Percentiles rank a stretch among this genome's conserved stretches.
phyloP scores from a whole-genome alignment of 2,329 filamentous ascomycete species.

The Chaetothyriales sp. region DNA sequence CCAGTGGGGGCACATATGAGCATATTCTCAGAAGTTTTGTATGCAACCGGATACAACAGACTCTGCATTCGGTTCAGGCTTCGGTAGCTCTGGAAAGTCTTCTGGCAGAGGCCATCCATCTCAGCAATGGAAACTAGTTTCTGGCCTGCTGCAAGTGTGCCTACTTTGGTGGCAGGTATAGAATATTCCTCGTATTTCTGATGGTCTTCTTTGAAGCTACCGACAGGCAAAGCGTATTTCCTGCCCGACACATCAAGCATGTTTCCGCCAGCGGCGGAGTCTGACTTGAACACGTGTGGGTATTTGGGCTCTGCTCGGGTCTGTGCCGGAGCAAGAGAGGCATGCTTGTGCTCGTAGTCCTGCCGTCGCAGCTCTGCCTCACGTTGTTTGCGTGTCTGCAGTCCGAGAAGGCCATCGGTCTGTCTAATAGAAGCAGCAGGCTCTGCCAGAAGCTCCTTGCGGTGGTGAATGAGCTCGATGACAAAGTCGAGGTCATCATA shows the following conservation, averaged over 20 bases:
- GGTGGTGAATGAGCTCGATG: constrained; percentile 70
- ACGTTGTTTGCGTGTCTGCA: constrained; percentile 63
- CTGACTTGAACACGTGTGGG: constrained; percentile 72
- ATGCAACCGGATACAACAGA: constrained; percentile 84
- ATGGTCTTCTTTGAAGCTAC: constrained; percentile 55
- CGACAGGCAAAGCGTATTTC: constrained; percentile 66
- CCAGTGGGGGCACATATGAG: constrained; percentile 94
- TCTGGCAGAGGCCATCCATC: constrained; percentile 73
- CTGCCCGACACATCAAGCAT: constrained; percentile 63
- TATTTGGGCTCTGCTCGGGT: constrained; percentile 60
- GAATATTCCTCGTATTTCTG: constrained; percentile 78
- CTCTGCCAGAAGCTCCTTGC: constrained; percentile 47
- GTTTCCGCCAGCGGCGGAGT: constrained; percentile 64
- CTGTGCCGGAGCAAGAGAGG: constrained; percentile 54
- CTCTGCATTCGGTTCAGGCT: constrained; percentile 95
- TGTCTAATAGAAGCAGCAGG: constrained; percentile 20
- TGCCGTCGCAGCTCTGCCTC: constrained; percentile 60
- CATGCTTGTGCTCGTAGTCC: constrained; percentile 72
- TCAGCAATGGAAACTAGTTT: constrained; percentile 64
- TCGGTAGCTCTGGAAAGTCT: constrained; percentile 92
- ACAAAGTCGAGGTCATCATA: constrained; percentile 90
- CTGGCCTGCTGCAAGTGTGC: constrained; percentile 54
- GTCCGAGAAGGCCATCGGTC: constrained; percentile 36
- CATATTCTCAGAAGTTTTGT: constrained; percentile 96
- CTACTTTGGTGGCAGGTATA: constrained; percentile 70